Evolutionary conservation across 441 rosid genomes (phyloP), one percentile per base, ranked within the genome.

Genomic region (Macaranga tanarius): DNA sequence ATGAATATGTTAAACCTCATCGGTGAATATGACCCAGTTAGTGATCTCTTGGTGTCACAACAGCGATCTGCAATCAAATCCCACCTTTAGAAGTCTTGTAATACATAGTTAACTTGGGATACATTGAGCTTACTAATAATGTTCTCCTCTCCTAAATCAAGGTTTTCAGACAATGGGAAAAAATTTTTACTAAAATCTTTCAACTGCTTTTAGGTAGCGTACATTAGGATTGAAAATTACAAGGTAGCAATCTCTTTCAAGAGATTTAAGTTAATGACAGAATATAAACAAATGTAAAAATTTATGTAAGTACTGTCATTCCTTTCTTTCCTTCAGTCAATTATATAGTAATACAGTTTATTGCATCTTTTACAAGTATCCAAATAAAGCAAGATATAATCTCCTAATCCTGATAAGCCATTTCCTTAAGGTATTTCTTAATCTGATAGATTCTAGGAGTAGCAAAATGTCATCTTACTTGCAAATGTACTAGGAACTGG

Each of bases 401-500:
- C 25, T 34, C 31, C 54, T 72, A 63, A 7, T 25, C 19, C 22
- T 13, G 19, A 51, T 55, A 47, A 54, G n/a, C 54, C 20, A 26
- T 57, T 38, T 11, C 40, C 22, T 55, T 12, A 2, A 22, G 50
- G 26, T 28, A 26, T 19, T 2, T 63, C 56, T 28, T 16, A 47
- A 22, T 51, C 28, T 47, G 8, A 40, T 11, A 57, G 58, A 31
- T 28, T 6, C 9, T 16, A 22, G 19, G 20, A 51, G 31, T 1
- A 38, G 58, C 58, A 26, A 67, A 60, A 23, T 40, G 58, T 70
- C 17, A 44, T 63, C 59, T 47, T 75, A 73, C 76, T 58, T 60
- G 69, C 48, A 56, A 51, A 44, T 47, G 55, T 70, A 67, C 67
- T 56, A 79, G 65, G 67, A 31, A 23, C 56, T 52, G 44, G 67